A percentile compares a stretch with the other conserved stretches of the same genome.
Conservation (phyloP, 495 filamentous ascomycete species). For the Neurospora sp. region DNA sequence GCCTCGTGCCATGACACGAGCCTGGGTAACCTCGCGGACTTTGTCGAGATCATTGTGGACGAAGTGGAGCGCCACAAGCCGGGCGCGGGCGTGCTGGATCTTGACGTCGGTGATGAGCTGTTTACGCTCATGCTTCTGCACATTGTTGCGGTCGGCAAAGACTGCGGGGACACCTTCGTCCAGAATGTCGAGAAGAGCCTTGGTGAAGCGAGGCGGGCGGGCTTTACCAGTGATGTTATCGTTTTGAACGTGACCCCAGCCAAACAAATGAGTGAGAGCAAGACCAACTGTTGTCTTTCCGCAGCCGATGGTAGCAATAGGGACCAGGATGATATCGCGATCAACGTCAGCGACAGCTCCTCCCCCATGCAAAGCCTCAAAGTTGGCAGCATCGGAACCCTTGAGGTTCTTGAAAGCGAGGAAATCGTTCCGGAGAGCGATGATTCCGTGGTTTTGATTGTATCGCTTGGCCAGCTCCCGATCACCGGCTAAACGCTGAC, state of each 20-base stretch:
- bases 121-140: constrained; percentile 72
- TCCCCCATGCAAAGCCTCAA: constrained; percentile 24
- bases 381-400: constrained; percentile 57
- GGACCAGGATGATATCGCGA: constrained; percentile 63
- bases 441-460: constrained; percentile 90
- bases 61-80: constrained; percentile 86
- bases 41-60: constrained; percentile 63
- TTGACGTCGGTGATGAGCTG: constrained; percentile 77
- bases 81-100: constrained; percentile 45
- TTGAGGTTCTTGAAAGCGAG: constrained; percentile 69
- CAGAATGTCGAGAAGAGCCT: constrained; percentile 51
- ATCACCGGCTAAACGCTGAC: constrained; percentile 56
- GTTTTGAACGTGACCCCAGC: constrained; percentile 92
- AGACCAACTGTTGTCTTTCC: constrained; percentile 91
- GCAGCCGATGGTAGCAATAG: constrained; percentile 87
- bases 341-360: constrained; percentile 34
- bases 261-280: constrained; percentile 72
- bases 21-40: constrained; percentile 64
- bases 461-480: constrained; percentile 55
- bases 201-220: constrained; percentile 63
- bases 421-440: constrained; percentile 78
- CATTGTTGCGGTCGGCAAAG: constrained; percentile 91
- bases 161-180: constrained; percentile 51
- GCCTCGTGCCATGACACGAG: constrained; percentile 72
- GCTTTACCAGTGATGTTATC: constrained; percentile 81